Percentiles rank a stretch among this genome's conserved stretches.
Conservation (phyloP, 352 stramenopile species). For the Phytophthora pluvialis region DNA sequence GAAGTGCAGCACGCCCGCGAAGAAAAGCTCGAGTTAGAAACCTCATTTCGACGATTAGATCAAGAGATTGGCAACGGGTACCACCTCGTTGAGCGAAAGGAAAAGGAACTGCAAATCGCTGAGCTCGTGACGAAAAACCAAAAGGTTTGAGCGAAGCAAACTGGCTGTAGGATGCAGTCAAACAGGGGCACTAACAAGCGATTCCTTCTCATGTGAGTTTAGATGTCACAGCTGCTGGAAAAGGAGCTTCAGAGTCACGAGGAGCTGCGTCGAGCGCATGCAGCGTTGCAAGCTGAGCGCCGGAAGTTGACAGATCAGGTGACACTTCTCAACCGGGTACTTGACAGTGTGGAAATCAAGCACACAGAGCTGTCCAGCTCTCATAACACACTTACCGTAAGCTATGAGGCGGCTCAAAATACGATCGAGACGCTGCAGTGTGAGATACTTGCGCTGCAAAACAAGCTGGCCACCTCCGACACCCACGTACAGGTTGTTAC, state of each 20-base stretch:
- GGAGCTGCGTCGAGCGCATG: constrained; percentile 37
- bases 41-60: constrained; percentile 59
- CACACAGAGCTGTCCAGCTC: constrained; percentile 37
- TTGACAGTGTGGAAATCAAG: constrained; percentile 49
- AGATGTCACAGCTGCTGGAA: constrained; percentile 63
- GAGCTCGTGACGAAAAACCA: constrained; percentile 68
- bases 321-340: constrained; percentile 44
- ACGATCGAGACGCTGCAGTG: constrained; percentile 44
- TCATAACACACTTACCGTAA: constrained; percentile 38
- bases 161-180: neutral
- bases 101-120: constrained; percentile 68
- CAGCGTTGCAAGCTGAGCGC: constrained; percentile 36
- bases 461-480: constrained; percentile 28
- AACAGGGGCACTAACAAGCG: neutral
- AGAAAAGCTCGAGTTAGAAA: constrained; percentile 52
- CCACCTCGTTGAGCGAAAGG: constrained; percentile 60
- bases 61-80: constrained; percentile 61
- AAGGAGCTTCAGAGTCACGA: constrained; percentile 52
- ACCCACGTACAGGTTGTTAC: constrained; percentile 33
- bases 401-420: constrained; percentile 37
- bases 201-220: constrained; percentile 5
- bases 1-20: constrained; percentile 48
- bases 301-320: constrained; percentile 44
- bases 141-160: constrained; percentile 36
- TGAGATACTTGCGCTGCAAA: constrained; percentile 37